These are phyloP conservation scores for Hericium rajendrae DNA, from an alignment of 768 basidiomycete genomes.

Conservation along the genomic window DNA sequence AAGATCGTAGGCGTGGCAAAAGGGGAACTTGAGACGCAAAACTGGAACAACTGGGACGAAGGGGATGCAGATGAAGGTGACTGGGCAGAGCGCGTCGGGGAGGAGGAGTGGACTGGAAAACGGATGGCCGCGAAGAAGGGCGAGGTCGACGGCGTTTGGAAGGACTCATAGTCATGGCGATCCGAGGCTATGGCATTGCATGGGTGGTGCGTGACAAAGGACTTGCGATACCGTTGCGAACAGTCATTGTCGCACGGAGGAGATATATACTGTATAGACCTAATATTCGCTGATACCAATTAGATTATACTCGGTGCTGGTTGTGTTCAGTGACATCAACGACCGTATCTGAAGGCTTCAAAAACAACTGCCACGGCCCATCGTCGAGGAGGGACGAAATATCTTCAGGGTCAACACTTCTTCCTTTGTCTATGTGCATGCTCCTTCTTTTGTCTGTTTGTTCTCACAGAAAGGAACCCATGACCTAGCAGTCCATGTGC, in stretches of 20 bases:
- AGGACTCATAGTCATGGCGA: neutral
- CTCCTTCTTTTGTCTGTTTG: no score
- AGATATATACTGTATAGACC: neutral
- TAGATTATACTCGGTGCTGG: neutral
- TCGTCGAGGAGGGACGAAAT: no score
- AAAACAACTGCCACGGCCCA: no score
- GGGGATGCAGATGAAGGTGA: constrained; percentile 28
- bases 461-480: no score
- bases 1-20: constrained; percentile 1
- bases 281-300: neutral
- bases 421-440: no score
- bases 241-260: no score
- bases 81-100: constrained; percentile 40
- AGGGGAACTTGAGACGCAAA: constrained; percentile 14
- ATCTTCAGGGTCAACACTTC: no score
- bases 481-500: no score
- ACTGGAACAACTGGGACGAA: constrained; percentile 38
- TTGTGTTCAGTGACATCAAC: neutral
- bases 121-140: constrained; percentile 30
- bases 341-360: neutral
- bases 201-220: no score
- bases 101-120: constrained; percentile 38
- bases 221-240: no score
- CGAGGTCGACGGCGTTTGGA: constrained; percentile 22
- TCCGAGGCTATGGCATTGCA: neutral